Base-by-base conservation (phyloP, 2,329 filamentous ascomycete genomes). In the Pezizomycotina sp. region DNA sequence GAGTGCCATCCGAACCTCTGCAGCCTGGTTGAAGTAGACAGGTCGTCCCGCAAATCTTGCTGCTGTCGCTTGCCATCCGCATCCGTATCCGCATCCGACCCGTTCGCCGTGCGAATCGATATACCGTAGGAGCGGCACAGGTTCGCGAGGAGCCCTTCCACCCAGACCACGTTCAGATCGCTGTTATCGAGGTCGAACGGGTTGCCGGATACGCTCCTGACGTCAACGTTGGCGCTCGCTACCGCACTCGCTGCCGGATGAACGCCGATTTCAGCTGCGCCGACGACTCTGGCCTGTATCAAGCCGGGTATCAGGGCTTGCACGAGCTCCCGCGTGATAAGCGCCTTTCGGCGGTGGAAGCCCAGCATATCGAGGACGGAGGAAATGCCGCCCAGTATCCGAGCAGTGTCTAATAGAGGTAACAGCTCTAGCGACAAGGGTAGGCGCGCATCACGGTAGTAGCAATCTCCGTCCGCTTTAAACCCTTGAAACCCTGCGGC, bases 191-290 rank as follows among this genome's bases (percentile, higher is more conserved):
- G 60, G 47, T 76, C 71, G 20, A 77, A 16, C 18, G 48, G 60
- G 21, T 66, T 62, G 61, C 42, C 46, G 2, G 46, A 23, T 2
- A 36, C 42, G 6, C 46, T 46, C 9, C 47, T 45, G 0, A 82
- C 84, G 6, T 44, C 41, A 4, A 27, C 36, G 9, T 31, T 32
- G n/a, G n/a, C n/a, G n/a, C n/a, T n/a, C n/a, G n/a, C n/a, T n/a
- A n/a, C n/a, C n/a, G n/a, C n/a, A 12, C 33, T 36, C 13, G 86
- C 82, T 12, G 86, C 86, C 25, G 89, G 89, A 58, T 95, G 86
- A 22, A 98, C 81, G 3, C 86, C 89, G 52, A 89, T 80, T 53
- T 95, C 89, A n/a, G 89, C 84, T 25, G 89, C 89, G 20, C 86
- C 86, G 30, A 86, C 69, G 29, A 91, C 93, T 24, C 89, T 71